Evolutionary conservation across 2,329 filamentous ascomycete genomes (phyloP), one percentile per base, ranked within the genome.

Genomic region (Akanthomyces dipterigenus): DNA sequence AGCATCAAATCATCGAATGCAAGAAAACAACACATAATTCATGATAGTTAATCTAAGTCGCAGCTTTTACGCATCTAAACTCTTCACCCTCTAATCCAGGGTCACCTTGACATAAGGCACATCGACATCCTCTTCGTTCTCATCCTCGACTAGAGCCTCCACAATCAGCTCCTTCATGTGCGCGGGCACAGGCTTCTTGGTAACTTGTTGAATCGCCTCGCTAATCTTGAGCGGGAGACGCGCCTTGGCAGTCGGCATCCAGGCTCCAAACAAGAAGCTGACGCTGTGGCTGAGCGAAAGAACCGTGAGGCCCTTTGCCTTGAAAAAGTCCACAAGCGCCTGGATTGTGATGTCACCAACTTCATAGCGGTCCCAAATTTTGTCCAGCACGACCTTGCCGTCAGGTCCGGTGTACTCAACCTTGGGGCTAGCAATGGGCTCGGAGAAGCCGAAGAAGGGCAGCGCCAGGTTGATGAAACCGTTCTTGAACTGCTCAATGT

Each of bases 401-500:
- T 90, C 77, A 57, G 88, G 88, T 24, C 91, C 89, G 71, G 87
- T 80, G 78, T 98, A 99, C 69, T 86, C 90, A 65, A 93, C 90
- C 83, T 97, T 98, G 34, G 93, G 91, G 68, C 91, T 96, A 5
- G 88, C 87, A 68, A 99, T 96, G 2, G 95, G 95, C 77, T 99
- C 95, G 70, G 91, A 96, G 83, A 99, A 99, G 43, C 93, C 93
- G 68, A 99, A 96, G 83, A 99, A 98, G 1, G 95, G 95, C 65
- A 99, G 79, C 1, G 95, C 95, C 67, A 99, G 78, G 78, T 99
- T 99, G 77, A 98, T 83, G 76, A 99, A 99, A 18, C 95, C 95
- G 72, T 99, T 99, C 85, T 98, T 98, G 87, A 96, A 99, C 77
- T 98, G 90, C 78, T 98, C 95, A 66, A 97, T 88, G 68, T 98